These are phyloP conservation scores for Dictyostelium capitatum DNA, from an alignment of 78 protist species.

Conservation along the genomic window DNA sequence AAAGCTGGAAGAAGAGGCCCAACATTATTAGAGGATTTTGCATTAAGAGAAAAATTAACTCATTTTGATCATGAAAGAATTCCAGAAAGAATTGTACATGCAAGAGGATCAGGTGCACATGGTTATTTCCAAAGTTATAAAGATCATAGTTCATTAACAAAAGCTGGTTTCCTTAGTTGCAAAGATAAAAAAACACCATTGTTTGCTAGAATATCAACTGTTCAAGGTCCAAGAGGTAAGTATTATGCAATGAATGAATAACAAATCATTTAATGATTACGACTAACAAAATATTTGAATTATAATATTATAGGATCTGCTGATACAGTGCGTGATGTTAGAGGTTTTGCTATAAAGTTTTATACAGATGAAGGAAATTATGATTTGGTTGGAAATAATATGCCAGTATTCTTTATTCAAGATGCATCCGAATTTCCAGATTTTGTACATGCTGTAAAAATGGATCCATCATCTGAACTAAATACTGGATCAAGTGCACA, in stretches of 20 bases:
- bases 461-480: slow-evolving; percentile 60
- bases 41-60: slow-evolving; percentile 34
- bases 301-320: too few species aligned
- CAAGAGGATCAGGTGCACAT: slow-evolving; percentile 67
- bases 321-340: slow-evolving; percentile 69
- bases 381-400: slow-evolving; percentile 81
- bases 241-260: too few species aligned
- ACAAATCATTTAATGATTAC: too few species aligned
- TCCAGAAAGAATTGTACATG: slow-evolving; percentile 71
- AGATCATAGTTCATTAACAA: background rate
- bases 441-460: slow-evolving; percentile 30
- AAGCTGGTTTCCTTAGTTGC: background rate
- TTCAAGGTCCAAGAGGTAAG: slow-evolving; percentile 57
- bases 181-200: slow-evolving; percentile 44
- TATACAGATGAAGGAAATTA: slow-evolving; percentile 84
- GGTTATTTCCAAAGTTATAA: slow-evolving; percentile 41
- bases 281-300: too few species aligned
- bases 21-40: slow-evolving; percentile 45
- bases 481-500: slow-evolving; percentile 30
- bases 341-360: slow-evolving; percentile 88
- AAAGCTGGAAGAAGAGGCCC: slow-evolving; percentile 41
- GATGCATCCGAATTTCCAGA: slow-evolving; percentile 83
- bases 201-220: slow-evolving; percentile 81
- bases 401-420: slow-evolving; percentile 84
- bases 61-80: slow-evolving; percentile 76